These are phyloP conservation scores for Heliamphora exappendiculata DNA, from an alignment of 148 eudicot genomes.

Conservation along the genomic window DNA sequence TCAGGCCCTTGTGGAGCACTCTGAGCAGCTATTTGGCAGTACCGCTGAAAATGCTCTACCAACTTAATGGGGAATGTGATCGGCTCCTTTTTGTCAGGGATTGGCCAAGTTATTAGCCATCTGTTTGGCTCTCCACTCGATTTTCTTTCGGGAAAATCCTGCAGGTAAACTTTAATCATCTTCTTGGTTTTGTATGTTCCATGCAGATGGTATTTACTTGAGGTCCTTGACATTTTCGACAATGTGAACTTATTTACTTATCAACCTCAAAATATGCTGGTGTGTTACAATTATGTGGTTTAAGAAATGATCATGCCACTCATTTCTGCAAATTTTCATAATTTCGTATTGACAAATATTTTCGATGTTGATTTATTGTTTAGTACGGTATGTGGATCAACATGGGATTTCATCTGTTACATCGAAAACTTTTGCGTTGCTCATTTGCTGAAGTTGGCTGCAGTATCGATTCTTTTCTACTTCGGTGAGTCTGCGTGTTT, in stretches of 20 bases:
- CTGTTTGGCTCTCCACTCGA: slow-evolving; percentile 48
- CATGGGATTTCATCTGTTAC: slow-evolving; percentile 49
- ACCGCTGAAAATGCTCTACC: background rate
- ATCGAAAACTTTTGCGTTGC: slow-evolving; percentile 45
- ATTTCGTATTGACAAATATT: background rate
- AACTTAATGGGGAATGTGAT: slow-evolving; percentile 23
- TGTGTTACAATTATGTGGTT: background rate
- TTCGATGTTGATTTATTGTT: background rate
- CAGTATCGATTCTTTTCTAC: slow-evolving; percentile 30
- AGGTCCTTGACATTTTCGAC: background rate
- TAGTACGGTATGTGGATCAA: slow-evolving; percentile 38
- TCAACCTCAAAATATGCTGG: background rate
- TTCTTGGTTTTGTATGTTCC: background rate
- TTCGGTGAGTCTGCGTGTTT: slow-evolving; percentile 28
- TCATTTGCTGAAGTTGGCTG: slow-evolving; percentile 34
- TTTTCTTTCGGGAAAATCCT: slow-evolving; percentile 42
- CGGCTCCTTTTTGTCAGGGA: slow-evolving; percentile 25
- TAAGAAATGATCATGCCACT: background rate
- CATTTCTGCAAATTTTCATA: background rate
- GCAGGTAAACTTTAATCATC: slow-evolving; percentile 22
- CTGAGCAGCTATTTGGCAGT: slow-evolving; percentile 2
- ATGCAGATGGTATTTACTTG: background rate
- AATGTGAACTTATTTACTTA: background rate
- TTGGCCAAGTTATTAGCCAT: slow-evolving; percentile 20
- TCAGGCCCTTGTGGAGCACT: background rate